Evolutionary conservation across 345 rosid genomes (phyloP).

Genomic region (Cardamine resedifolia): DNA sequence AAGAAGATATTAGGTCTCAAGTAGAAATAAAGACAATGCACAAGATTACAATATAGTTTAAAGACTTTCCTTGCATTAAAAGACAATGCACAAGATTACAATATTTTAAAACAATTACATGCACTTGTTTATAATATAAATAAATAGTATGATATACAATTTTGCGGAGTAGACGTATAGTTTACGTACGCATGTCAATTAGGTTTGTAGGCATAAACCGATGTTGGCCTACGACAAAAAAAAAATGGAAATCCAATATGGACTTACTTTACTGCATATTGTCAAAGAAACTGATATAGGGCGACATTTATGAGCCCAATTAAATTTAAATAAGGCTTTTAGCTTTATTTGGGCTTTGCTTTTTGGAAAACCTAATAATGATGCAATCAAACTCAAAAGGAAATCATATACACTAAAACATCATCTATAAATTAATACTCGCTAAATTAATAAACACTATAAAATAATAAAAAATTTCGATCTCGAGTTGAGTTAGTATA

Average conservation of each 20-base stretch:
- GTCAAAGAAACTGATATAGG: background rate
- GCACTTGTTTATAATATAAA: background rate
- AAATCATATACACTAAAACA: no score
- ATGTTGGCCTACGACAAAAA: no score
- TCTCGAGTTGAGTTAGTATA: no score
- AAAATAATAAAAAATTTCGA: no score
- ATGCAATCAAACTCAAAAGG: background rate
- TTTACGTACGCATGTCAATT: background rate
- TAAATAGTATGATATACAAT: no score
- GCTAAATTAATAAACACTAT: no score
- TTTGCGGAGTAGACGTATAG: background rate
- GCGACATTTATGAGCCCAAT: background rate
- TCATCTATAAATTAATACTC: no score
- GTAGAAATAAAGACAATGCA: background rate
- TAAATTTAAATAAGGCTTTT: background rate
- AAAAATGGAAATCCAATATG: background rate
- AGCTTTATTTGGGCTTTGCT: background rate
- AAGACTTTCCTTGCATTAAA: background rate
- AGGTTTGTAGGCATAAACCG: background rate
- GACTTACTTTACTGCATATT: background rate
- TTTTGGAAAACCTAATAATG: background rate
- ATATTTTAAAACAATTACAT: background rate
- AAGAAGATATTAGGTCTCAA: background rate
- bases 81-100: constrained; percentile 12
- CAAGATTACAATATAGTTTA: background rate